Evolutionary conservation across 176 grass and related monocot genomes (phyloP).

Genomic region (Triticum dicoccoides): DNA sequence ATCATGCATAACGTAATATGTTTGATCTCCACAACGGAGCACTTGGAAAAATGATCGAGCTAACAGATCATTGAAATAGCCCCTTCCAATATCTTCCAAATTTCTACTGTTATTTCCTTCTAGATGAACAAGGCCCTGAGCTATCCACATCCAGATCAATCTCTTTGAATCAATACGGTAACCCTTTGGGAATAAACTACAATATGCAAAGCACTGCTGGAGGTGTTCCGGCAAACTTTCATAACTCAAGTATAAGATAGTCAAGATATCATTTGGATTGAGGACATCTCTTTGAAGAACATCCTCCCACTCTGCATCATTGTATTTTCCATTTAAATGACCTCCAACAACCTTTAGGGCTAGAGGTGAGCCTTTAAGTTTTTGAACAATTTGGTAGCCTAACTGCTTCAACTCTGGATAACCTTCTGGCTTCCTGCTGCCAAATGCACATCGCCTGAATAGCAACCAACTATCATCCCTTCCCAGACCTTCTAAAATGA

Average conservation of each 20-base stretch:
- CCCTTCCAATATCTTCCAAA: conserved; percentile 32
- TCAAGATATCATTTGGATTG: conserved; percentile 14
- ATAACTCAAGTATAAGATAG: conserved; percentile 15
- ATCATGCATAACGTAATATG: conserved; percentile 36
- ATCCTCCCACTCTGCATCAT: neutral
- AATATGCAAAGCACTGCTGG: conserved; percentile 29
- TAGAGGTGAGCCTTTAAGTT: conserved; percentile 26
- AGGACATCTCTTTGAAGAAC: conserved; percentile 5
- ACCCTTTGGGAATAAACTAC: conserved; percentile 30
- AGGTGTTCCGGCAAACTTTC: conserved; percentile 17
- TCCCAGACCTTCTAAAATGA: conserved; percentile 10
- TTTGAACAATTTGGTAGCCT: conserved; percentile 26
- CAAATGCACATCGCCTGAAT: conserved; percentile 3
- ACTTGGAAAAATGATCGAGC: conserved; percentile 36
- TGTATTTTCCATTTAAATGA: neutral
- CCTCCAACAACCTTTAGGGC: conserved; percentile 25
- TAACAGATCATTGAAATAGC: conserved; percentile 37
- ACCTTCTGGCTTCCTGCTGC: neutral
- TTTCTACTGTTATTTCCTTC: neutral
- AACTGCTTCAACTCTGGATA: neutral
- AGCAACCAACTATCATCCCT: conserved; percentile 10
- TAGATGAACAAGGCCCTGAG: conserved; percentile 33
- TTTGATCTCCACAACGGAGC: neutral
- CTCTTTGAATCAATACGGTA: conserved; percentile 15
- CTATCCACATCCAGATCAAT: conserved; percentile 38